Base-by-base conservation (phyloP, 768 basidiomycete genomes). In the Mycena galericulata region DNA sequence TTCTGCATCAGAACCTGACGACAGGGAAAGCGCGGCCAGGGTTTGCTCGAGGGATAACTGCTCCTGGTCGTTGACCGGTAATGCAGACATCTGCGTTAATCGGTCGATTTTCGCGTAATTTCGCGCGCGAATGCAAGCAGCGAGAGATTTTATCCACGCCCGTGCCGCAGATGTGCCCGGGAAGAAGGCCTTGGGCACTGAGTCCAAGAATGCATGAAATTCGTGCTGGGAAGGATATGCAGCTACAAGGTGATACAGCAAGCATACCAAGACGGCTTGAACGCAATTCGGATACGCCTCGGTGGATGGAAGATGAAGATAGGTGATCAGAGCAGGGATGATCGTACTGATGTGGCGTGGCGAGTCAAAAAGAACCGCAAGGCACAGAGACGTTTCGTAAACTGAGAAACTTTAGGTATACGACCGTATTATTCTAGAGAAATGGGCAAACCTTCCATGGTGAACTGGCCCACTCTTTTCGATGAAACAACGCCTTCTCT, bases 401-500 rank as follows among this genome's bases (percentile, higher is more conserved):
- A 87, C 93, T 94, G 73, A 22, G 24, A 11, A 24, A 29, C 54
- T n/a, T 54, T 20, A 43, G 41, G 46, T n/a, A 59, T 29, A 58
- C 20, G 29, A 34, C 20, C 49, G 8, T 4, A 26, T 57, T 18
- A n/a, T n/a, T 36, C 15, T 29, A 4, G n/a, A 27, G 26, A 29
- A 29, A 9, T 26, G 41, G 53, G 61, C 83, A 43, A 64, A 92
- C 92, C 93, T 87, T 93, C 90, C 15, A 90, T 60, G 2, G 90
- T 85, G 73, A 94, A 93, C 3, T 59, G 65, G 74, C 93, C 93
- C 22, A 66, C 80, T 63, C 93, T 84, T 30, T 80, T 80, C 2
- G 90, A 87, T 0, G 92, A 87, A 9, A 85, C 82, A 4, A 94
- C 81, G 0, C 93, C 93, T 78, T 94, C 93, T 55, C 93, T 84